Conservation (phyloP, 2,329 filamentous ascomycete species). For the Epicoccum nigrum region DNA sequence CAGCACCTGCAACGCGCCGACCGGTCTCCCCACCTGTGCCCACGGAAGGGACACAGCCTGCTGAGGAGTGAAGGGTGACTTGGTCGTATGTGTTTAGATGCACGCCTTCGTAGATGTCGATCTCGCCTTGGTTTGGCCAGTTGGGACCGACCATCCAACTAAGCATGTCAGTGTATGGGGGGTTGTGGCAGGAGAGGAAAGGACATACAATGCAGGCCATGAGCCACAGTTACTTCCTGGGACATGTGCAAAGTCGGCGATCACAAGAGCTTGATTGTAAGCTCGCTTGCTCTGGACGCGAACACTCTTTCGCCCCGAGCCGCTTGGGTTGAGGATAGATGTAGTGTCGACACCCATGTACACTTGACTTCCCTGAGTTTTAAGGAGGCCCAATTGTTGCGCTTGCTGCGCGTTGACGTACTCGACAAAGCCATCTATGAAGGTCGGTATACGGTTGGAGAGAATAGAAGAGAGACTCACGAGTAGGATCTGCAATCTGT, state of each 20-base stretch:
- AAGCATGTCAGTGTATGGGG: constrained; percentile 8
- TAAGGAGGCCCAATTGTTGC: constrained; percentile 40
- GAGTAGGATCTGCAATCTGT: constrained; percentile 45
- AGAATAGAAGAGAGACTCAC: constrained; percentile 17
- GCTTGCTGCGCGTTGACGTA: constrained; percentile 44
- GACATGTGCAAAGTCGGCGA: constrained; percentile 50
- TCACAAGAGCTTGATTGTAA: constrained; percentile 47
- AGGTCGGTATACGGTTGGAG: not conserved
- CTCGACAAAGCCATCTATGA: constrained; percentile 46
- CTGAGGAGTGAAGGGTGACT: constrained; percentile 47
- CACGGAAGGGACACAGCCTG: constrained; percentile 42
- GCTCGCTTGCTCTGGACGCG: constrained; percentile 45
- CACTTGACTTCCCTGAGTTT: constrained; percentile 42
- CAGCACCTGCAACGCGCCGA: constrained; percentile 32
- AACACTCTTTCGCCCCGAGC: constrained; percentile 45
- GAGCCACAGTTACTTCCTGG: constrained; percentile 47
- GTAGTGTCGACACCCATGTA: constrained; percentile 49
- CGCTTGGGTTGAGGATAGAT: constrained; percentile 38
- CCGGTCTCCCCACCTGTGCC: constrained; percentile 43
- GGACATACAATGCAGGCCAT: constrained; percentile 48
- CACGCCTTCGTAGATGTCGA: constrained; percentile 46
- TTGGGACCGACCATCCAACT: constrained; percentile 49
- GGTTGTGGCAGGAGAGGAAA: no score
- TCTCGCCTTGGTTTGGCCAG: constrained; percentile 50
- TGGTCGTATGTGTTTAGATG: constrained; percentile 46